phyloP scores from a whole-genome alignment of 306 rosid genomes.

The Arachis hypogaea region DNA sequence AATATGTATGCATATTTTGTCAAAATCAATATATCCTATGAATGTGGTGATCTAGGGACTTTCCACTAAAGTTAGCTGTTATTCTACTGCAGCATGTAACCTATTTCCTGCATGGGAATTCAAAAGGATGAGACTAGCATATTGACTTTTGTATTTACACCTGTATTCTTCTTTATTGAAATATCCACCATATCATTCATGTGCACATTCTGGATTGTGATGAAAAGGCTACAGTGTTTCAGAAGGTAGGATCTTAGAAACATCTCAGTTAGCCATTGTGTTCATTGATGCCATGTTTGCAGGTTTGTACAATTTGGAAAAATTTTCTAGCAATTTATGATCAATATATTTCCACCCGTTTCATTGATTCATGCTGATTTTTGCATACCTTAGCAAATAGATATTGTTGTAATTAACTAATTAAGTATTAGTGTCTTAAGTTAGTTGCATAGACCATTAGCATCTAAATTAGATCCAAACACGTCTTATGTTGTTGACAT shows the following conservation, averaged over 20 bases:
- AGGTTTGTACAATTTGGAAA: neutral
- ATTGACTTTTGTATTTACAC: neutral
- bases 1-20: neutral
- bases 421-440: neutral
- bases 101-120: conserved; percentile 6
- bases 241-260: neutral
- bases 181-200: neutral
- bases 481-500: neutral
- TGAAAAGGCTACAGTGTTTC: neutral
- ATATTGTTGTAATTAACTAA: neutral
- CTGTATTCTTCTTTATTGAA: neutral
- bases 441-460: neutral
- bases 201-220: neutral
- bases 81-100: conserved; percentile 2
- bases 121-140: neutral
- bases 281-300: neutral
- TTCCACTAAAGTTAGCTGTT: neutral
- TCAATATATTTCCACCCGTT: neutral
- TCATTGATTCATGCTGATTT: neutral
- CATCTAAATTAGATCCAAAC: neutral
- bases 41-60: neutral
- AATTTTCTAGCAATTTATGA: neutral
- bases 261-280: neutral
- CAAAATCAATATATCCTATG: neutral
- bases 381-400: neutral